Base-by-base conservation (phyloP, 169 alveolate genomes). In the Blepharisma undulans region DNA sequence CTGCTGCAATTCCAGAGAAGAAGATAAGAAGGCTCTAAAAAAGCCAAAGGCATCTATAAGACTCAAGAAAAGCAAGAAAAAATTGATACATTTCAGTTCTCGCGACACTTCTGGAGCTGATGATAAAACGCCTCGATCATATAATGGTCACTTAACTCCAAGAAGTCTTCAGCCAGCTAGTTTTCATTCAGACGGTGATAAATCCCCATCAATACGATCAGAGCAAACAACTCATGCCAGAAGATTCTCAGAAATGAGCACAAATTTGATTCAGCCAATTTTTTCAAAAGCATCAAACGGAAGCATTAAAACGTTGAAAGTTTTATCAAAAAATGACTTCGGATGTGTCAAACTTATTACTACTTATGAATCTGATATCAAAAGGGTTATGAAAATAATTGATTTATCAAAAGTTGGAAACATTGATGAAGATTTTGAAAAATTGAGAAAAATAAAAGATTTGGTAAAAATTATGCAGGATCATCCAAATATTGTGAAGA, bases 401-500 rank as follows among this genome's bases (percentile, higher is more conserved):
- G 66, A 48, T 48, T 48, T 48, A 5, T 48, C 66, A 48, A 48
- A 48, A 5, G 66, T 48, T 48, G 14, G 66, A 5, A 18, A 48
- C 21, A 48, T 5, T 48, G 66, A 48, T 10, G 66, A 48, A 48
- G 66, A 48, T 48, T 48, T 48, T 0, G 66, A 0, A 0, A 48
- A 48, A 48, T 5, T 48, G 66, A 1, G 66, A 48, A 48, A 48
- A 48, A 48, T 48, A 1, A 48, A 48, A 5, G 66, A 48, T 0
- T 48, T 48, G 66, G 66, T 48, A 48, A 48, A 48, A 48, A 48
- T 48, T 48, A 48, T 48, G 12, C 66, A 48, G 66, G 89, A 94
- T 84, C 97, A 96, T 91, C 96, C 97, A 22, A 95, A 96, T 91
- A 93, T 94, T 10, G 90, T 94, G 27, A 93, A 94, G 76, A 93